Percentiles rank a stretch among this genome's conserved stretches.
phyloP scores from a whole-genome alignment of 2,329 filamentous ascomycete species.

The Bretziella fagacearum region DNA sequence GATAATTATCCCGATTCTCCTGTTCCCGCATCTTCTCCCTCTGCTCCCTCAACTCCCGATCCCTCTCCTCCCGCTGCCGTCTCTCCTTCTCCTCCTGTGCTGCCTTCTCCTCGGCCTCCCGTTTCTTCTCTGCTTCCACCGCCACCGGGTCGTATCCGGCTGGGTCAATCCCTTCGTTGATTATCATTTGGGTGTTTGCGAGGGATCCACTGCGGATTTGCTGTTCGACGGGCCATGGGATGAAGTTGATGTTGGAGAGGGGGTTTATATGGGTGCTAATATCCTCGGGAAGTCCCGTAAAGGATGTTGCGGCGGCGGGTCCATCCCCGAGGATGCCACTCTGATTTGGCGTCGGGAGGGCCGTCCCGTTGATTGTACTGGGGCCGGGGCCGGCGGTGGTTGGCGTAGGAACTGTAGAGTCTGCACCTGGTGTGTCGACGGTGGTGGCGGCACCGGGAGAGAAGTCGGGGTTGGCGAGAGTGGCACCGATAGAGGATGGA shows the following conservation, averaged over 20 bases:
- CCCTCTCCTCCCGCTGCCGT: conserved; percentile 29
- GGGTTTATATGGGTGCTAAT: conserved; percentile 38
- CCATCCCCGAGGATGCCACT: conserved; percentile 18
- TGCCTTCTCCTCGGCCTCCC: conserved; percentile 33
- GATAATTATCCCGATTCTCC: conserved; percentile 26
- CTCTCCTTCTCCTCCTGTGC: conserved; percentile 31
- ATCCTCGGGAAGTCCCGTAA: conserved; percentile 31
- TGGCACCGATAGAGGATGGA: conserved; percentile 33
- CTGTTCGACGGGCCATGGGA: conserved; percentile 60
- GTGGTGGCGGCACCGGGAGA: conserved; percentile 18
- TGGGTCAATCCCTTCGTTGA: conserved; percentile 45
- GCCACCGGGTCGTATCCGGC: conserved; percentile 39
- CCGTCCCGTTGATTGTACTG: background rate
- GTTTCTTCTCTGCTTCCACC: conserved; percentile 34
- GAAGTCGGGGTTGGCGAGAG: conserved; percentile 19
- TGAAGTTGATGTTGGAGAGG: conserved; percentile 41
- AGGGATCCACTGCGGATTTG: conserved; percentile 53
- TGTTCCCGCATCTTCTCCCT: conserved; percentile 25
- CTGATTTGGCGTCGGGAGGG: conserved; percentile 15
- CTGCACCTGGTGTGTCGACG: conserved; percentile 21
- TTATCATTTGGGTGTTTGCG: conserved; percentile 42
- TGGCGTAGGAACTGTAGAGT: conserved; percentile 20
- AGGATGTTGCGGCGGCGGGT: conserved; percentile 18
- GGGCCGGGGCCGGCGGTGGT: conserved; percentile 6
- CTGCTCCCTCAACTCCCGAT: conserved; percentile 26